Conservation (phyloP, 768 basidiomycete genomes). For the Tremella yokohamensis region DNA sequence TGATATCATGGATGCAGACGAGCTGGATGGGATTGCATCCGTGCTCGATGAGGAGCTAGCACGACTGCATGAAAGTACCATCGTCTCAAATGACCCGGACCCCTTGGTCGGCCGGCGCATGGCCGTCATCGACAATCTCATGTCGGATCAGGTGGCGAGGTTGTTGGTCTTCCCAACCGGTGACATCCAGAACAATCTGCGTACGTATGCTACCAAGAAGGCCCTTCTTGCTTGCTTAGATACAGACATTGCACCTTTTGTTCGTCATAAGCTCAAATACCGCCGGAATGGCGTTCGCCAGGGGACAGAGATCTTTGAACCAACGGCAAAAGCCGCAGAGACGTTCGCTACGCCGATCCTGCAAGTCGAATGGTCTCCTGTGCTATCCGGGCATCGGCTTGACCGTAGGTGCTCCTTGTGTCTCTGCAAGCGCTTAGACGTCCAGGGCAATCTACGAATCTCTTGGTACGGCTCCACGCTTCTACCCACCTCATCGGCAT, state of each 20-base stretch:
- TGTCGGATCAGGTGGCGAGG: background rate
- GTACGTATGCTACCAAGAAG: conserved; percentile 20
- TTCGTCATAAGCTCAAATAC: background rate
- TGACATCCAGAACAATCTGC: background rate
- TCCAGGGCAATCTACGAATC: conserved; percentile 24
- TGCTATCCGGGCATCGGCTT: conserved; percentile 17
- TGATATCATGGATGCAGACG: background rate
- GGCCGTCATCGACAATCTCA: conserved; percentile 2
- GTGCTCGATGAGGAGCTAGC: background rate
- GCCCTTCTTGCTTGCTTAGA: conserved; percentile 19
- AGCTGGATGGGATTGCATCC: background rate
- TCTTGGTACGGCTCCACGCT: conserved; percentile 28
- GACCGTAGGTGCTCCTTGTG: conserved; percentile 17
- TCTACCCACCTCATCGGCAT: conserved; percentile 26
- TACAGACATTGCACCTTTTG: background rate
- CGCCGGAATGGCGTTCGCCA: conserved; percentile 1
- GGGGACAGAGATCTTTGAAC: conserved; percentile 17
- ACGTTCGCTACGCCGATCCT: conserved; percentile 32
- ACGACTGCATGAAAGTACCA: background rate
- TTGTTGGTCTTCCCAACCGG: conserved; percentile 1
- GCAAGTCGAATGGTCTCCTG: conserved; percentile 28
- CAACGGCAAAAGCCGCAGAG: conserved; percentile 18
- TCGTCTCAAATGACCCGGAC: background rate
- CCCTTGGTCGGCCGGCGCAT: background rate
- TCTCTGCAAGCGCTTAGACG: background rate